phyloP scores from a whole-genome alignment of 2,329 filamentous ascomycete genomes.

The Sclerotinia nivalis region DNA sequence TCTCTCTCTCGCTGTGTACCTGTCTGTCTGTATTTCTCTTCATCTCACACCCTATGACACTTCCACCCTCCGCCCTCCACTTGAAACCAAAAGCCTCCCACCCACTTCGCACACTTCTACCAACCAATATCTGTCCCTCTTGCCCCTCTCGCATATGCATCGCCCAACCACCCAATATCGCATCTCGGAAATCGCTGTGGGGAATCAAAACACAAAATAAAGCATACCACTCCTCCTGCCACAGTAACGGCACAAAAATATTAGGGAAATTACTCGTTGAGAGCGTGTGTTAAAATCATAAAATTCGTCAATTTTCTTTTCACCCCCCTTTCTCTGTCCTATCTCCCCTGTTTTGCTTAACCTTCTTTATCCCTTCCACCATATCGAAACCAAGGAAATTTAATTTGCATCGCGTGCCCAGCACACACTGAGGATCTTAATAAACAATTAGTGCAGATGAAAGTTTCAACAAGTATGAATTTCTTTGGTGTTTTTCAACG shows the following conservation, averaged over 20 bases:
- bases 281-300: conserved; percentile 14
- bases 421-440: conserved; percentile 10
- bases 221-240: background rate
- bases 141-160: background rate
- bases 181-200: conserved; percentile 3
- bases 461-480: conserved; percentile 18
- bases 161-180: background rate
- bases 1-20: background rate
- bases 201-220: conserved; percentile 12
- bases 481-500: conserved; percentile 10
- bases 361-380: background rate
- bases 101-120: background rate
- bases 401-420: conserved; percentile 6
- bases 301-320: conserved; percentile 18
- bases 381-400: conserved; percentile 8
- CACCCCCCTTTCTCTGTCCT: background rate
- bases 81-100: background rate
- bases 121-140: background rate
- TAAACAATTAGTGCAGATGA: conserved; percentile 11
- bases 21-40: too few species aligned
- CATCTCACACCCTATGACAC: too few species aligned
- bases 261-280: conserved; percentile 6
- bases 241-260: background rate
- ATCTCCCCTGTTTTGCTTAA: background rate
- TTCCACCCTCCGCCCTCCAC: background rate